A percentile compares a stretch with the other conserved stretches of the same genome.
phyloP scores from a whole-genome alignment of 495 filamentous ascomycete species.

The Xylaria castorea region DNA sequence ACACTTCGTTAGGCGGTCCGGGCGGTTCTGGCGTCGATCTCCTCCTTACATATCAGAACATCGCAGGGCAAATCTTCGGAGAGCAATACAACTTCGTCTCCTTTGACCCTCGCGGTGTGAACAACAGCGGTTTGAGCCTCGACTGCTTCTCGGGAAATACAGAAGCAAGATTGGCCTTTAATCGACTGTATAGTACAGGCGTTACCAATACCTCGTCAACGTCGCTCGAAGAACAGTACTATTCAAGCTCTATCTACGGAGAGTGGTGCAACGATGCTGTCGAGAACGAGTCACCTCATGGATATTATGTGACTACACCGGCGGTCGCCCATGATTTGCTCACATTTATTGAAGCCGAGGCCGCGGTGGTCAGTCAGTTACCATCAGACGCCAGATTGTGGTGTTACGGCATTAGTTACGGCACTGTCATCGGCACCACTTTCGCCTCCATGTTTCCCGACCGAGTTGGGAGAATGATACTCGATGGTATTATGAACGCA shows the following conservation, averaged over 20 bases:
- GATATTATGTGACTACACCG: conserved; percentile 36
- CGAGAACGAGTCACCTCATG: conserved; percentile 35
- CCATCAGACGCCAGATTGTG: conserved; percentile 39
- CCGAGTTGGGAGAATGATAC: conserved; percentile 42
- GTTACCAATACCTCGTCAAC: conserved; percentile 49
- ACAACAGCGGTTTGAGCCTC: conserved; percentile 37
- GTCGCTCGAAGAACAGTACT: conserved; percentile 40
- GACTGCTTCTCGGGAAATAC: conserved; percentile 42
- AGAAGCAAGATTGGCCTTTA: conserved; percentile 49
- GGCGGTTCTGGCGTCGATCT: conserved; percentile 40
- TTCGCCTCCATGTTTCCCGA: conserved; percentile 51
- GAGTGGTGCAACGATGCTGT: conserved; percentile 36
- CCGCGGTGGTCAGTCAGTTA: conserved; percentile 26
- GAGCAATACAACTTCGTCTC: conserved; percentile 39
- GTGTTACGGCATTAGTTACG: conserved; percentile 66
- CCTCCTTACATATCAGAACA: conserved; percentile 15
- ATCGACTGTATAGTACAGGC: conserved; percentile 50
- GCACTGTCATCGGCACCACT: conserved; percentile 61
- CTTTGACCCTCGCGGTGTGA: conserved; percentile 46
- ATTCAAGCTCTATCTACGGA: conserved; percentile 47
- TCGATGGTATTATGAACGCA: conserved; percentile 46
- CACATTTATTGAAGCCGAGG: conserved; percentile 34
- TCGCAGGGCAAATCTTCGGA: conserved; percentile 36
- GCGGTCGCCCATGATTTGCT: conserved; percentile 31
- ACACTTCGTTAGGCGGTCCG: conserved; percentile 37